Percentiles rank a stretch among this genome's conserved stretches.
These are phyloP conservation scores for Tulasnella sp. DNA, from an alignment of 768 basidiomycete genomes.

Conservation along the genomic window DNA sequence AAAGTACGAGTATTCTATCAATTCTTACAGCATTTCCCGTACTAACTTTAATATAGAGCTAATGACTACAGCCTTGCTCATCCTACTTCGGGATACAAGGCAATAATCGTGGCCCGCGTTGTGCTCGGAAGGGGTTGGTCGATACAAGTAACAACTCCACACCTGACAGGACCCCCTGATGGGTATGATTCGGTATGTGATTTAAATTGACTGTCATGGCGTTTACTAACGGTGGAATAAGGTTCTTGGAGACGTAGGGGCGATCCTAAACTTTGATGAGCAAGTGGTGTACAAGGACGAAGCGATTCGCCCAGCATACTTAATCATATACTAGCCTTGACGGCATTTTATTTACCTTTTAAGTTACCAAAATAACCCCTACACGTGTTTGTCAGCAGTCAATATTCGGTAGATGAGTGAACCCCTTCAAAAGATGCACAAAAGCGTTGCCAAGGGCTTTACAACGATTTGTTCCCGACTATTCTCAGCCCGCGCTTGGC, in stretches of 20 bases:
- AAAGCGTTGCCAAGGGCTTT: too few species aligned
- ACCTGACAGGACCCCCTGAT: not conserved
- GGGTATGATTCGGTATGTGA: not conserved
- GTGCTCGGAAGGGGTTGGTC: not conserved
- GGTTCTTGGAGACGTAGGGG: not conserved
- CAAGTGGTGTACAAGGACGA: conserved; percentile 18
- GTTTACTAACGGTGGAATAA: not conserved
- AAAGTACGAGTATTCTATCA: not conserved
- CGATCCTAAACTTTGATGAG: conserved; percentile 11
- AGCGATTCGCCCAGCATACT: not conserved
- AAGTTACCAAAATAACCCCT: too few species aligned
- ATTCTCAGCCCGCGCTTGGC: too few species aligned
- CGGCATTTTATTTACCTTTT: conserved; percentile 34
- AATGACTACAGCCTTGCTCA: not conserved
- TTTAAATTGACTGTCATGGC: not conserved
- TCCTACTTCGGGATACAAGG: not conserved
- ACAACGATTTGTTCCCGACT: too few species aligned
- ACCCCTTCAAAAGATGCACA: too few species aligned
- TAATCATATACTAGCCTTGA: not conserved
- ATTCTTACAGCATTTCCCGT: too few species aligned
- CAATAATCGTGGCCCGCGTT: not conserved
- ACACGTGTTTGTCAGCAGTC: too few species aligned
- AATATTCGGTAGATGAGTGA: too few species aligned
- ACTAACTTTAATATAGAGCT: not conserved
- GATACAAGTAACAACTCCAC: not conserved